Percentiles rank a stretch among this genome's conserved stretches.
Conservation (phyloP, 2,329 filamentous ascomycete species). For the Ophiocordyceps australis region DNA sequence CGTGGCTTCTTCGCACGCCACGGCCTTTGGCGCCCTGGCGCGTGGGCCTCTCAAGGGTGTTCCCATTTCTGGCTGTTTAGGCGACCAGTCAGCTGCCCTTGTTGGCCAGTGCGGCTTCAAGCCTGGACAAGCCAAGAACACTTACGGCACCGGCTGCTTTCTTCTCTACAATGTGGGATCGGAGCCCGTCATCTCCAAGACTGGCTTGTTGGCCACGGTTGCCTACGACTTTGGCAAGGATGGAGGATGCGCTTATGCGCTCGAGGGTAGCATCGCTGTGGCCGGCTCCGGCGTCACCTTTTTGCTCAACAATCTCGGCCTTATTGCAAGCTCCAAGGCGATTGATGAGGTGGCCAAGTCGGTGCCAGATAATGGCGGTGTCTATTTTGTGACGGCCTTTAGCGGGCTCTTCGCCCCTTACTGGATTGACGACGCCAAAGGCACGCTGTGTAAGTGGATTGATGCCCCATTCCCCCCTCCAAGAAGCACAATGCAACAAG, state of each 20-base stretch:
- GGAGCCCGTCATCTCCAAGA: constrained; percentile 69
- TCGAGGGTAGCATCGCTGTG: constrained; percentile 72
- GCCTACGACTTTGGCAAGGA: constrained; percentile 60
- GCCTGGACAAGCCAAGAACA: constrained; percentile 75
- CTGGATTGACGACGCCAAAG: constrained; percentile 86
- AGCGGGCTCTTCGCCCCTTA: constrained; percentile 83
- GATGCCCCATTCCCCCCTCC: not conserved
- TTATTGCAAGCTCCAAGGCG: constrained; percentile 30
- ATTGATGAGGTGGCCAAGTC: constrained; percentile 32
- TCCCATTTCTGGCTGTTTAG: constrained; percentile 66
- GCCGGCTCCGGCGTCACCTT: constrained; percentile 70
- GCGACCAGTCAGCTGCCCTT: constrained; percentile 72
- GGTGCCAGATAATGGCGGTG: constrained; percentile 58
- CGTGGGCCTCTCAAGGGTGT: constrained; percentile 49
- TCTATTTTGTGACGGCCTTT: constrained; percentile 79
- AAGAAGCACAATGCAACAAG: too few species aligned
- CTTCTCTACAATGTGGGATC: constrained; percentile 76
- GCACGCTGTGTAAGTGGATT: constrained; percentile 63
- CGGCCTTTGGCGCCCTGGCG: constrained; percentile 51
- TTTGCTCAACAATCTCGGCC: constrained; percentile 43
- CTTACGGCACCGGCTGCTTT: constrained; percentile 82
- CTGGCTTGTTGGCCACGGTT: constrained; percentile 71
- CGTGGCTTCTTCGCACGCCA: constrained; percentile 58
- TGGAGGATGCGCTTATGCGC: constrained; percentile 50
- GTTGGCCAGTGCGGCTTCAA: constrained; percentile 75